Evolutionary conservation across 2,329 filamentous ascomycete species (phyloP).

Genomic region (Arthrobotrys pseudoclavata): DNA sequence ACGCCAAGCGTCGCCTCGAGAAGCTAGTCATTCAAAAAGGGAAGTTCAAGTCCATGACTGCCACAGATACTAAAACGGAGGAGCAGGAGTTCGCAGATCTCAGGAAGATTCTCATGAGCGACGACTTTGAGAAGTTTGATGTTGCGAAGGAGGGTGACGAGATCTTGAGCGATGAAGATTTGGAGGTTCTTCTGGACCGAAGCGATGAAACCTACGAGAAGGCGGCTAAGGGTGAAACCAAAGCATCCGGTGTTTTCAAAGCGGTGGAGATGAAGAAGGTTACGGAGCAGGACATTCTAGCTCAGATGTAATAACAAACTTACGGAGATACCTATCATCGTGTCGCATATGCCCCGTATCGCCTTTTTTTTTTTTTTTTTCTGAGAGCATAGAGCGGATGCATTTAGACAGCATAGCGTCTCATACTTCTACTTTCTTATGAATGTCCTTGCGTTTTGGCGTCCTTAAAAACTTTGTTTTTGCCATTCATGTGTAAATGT

Average conservation of each 20-base stretch:
- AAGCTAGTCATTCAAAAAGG: slow-evolving; percentile 97
- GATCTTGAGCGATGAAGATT: slow-evolving; percentile 80
- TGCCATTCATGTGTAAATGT: background rate
- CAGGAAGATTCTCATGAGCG: slow-evolving; percentile 75
- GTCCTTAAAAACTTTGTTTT: background rate
- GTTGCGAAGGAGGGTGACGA: slow-evolving; percentile 73
- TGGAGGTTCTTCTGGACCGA: slow-evolving; percentile 83
- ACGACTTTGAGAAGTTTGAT: slow-evolving; percentile 79
- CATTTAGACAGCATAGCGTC: background rate
- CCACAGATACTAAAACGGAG: slow-evolving; percentile 71
- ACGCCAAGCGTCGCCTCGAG: slow-evolving; percentile 90
- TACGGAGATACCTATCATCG: background rate
- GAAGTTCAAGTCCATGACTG: slow-evolving; percentile 77
- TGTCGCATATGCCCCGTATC: background rate
- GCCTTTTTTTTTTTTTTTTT: background rate
- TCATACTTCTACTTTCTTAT: background rate
- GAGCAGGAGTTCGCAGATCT: slow-evolving; percentile 68
- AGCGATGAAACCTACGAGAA: slow-evolving; percentile 73
- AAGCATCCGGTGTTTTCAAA: slow-evolving; percentile 57
- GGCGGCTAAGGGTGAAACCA: slow-evolving; percentile 54
- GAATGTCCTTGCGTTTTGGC: slow-evolving; percentile 9
- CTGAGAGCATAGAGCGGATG: background rate
- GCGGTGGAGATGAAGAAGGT: slow-evolving; percentile 54
- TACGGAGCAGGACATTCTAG: slow-evolving; percentile 54
- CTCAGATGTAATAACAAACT: slow-evolving; percentile 34